Percentiles rank a stretch among this genome's conserved stretches.
Evolutionary conservation across 2,329 filamentous ascomycete genomes (phyloP).

Genomic region (Tolypocladium inflatum): DNA sequence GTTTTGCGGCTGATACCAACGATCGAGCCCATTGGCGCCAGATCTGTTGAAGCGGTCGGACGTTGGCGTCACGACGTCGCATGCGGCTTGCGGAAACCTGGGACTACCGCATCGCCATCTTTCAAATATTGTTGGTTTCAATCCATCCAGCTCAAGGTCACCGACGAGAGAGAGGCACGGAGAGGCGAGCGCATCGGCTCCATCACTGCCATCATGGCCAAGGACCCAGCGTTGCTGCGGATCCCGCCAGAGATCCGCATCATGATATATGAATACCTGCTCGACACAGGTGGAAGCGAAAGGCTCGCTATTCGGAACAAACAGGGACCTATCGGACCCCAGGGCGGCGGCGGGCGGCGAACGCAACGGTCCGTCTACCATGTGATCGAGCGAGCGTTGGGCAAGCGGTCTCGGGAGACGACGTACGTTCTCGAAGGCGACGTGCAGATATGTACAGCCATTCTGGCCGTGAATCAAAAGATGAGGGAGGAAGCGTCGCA

Average conservation of each 20-base stretch:
- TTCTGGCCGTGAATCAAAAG: constrained; percentile 35
- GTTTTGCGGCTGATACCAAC: neutral
- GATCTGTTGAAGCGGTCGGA: too few species aligned
- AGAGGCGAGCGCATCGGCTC: too few species aligned
- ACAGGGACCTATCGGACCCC: too few species aligned
- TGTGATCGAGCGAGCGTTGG: constrained; percentile 28
- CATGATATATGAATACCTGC: constrained; percentile 33
- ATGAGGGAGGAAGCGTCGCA: constrained; percentile 47
- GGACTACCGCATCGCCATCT: too few species aligned
- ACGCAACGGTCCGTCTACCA: constrained; percentile 28
- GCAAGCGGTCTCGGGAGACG: constrained; percentile 35
- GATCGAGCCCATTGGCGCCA: neutral
- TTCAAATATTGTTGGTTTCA: too few species aligned
- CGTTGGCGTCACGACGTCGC: too few species aligned
- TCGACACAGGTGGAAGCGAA: constrained; percentile 28
- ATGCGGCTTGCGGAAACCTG: too few species aligned
- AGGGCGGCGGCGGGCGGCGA: constrained; percentile 4
- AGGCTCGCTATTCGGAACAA: constrained; percentile 29
- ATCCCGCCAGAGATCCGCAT: constrained; percentile 32
- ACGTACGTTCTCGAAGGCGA: constrained; percentile 34
- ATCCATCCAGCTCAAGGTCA: too few species aligned
- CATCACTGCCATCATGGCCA: constrained; percentile 7
- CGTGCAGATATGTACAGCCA: constrained; percentile 27
- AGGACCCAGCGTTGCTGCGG: constrained; percentile 17
- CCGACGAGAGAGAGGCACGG: too few species aligned